Evolutionary conservation across 352 stramenopile species (phyloP), one percentile per base, ranked within the genome.

Genomic region (Phytophthora sansomeana): DNA sequence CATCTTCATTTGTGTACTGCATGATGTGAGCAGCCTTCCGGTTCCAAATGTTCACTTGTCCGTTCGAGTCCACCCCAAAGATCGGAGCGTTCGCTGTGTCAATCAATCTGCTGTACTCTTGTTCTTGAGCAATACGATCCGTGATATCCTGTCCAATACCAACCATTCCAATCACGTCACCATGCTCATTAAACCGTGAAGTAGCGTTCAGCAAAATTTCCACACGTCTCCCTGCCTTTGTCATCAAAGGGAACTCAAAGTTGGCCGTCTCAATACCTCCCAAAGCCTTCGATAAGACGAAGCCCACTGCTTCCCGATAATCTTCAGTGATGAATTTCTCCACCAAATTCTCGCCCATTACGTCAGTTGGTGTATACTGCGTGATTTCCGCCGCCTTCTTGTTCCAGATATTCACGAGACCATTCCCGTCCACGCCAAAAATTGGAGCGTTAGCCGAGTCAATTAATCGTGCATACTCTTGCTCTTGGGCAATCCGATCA

Each of bases 381-480:
- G 87, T 95, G 35, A 92, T 85, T 54, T 92, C 72, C 5, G 73
- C 74, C 29, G 77, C 85, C 53, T 90, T 89, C 38, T 85, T 67
- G 53, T 93, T 91, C 83, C 83, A 88, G 38, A 89, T 87, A 49
- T 89, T 90, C 14, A 90, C 84, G 5, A 73, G 56, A 28, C 85
- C 79, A 65, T 65, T 33, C 21, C 57, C 58, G 49, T 96, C 85
- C n/a, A 96, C 85, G 21, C 89, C 90, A 53, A 97, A 96, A 55
- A 96, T 96, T 16, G 89, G 87, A 7, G 88, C 84, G 41, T 97
- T 96, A 0, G 85, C 83, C 16, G 72, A 88, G 48, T 93, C 85
- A 50, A 93, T 89, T 8, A 93, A 68, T 17, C 78, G 55, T 6
- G 68, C 68, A 49, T 89, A 89, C 46, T 87, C 80, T 49, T 85